phyloP scores from a whole-genome alignment of 164 flowering plant genomes.

The Euptelea pleiosperma region DNA sequence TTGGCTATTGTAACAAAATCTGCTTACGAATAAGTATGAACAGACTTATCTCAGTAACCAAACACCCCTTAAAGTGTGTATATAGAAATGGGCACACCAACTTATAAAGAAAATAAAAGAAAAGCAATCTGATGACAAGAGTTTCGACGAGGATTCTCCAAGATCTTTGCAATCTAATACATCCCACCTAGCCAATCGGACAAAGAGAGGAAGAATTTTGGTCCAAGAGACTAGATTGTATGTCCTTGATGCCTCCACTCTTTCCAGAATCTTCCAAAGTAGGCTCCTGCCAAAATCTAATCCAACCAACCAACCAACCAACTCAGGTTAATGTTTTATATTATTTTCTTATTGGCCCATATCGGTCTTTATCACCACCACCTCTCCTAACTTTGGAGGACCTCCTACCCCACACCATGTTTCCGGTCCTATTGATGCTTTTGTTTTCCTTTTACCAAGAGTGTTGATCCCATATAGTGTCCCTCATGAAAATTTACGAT shows the following conservation, averaged over 20 bases:
- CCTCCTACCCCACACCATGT: constrained; percentile 2
- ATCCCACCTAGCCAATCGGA: constrained; percentile 11
- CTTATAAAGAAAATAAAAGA: no score
- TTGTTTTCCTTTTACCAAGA: no score
- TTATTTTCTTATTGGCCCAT: not conserved
- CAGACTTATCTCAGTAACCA: no score
- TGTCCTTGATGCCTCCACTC: not conserved
- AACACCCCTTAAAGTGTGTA: no score
- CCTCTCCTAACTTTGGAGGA: not conserved
- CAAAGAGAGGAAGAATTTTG: constrained; percentile 4
- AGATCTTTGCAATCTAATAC: constrained; percentile 6
- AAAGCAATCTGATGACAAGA: not conserved
- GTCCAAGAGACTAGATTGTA: constrained; percentile 3
- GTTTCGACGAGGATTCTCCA: not conserved
- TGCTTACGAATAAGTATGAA: no score
- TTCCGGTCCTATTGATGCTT: not conserved
- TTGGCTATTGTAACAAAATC: no score
- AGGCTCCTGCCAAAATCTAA: not conserved
- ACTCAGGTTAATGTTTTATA: not conserved
- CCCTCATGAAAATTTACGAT: no score
- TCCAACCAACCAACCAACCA: constrained; percentile 7
- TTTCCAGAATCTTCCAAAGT: constrained; percentile 1
- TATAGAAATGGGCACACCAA: no score
- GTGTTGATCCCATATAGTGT: no score
- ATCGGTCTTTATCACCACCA: no score